Evolutionary conservation across 441 rosid species (phyloP).

Genomic region (Raphanus hybrid): DNA sequence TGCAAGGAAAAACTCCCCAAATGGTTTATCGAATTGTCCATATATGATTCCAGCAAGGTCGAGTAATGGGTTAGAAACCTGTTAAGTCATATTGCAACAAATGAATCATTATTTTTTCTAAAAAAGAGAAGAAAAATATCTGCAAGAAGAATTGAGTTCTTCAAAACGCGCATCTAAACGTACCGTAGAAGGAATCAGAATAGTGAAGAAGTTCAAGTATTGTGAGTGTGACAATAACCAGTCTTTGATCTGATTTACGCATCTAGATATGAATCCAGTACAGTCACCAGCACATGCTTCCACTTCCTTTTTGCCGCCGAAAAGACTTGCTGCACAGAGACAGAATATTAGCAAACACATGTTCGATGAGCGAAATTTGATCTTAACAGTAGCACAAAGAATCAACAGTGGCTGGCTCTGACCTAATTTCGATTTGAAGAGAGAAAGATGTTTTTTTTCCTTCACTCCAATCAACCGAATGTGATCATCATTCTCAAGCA

Average conservation of each 20-base stretch:
- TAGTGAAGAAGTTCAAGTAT: conserved; percentile 84
- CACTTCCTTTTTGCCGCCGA: conserved; percentile 73
- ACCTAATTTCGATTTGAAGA: too few species aligned
- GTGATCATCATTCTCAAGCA: too few species aligned
- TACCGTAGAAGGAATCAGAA: conserved; percentile 91
- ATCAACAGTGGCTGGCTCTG: too few species aligned
- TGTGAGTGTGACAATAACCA: conserved; percentile 82
- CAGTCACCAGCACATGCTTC: conserved; percentile 43
- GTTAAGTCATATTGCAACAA: conserved; percentile 13
- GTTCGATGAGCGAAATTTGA: too few species aligned
- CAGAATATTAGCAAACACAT: conserved; percentile 23
- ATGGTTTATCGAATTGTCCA: conserved; percentile 92
- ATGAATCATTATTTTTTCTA: background rate
- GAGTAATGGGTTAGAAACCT: conserved; percentile 97
- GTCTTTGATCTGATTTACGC: conserved; percentile 57
- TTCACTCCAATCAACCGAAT: too few species aligned
- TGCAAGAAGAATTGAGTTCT: background rate
- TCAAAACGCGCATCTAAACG: conserved; percentile 39
- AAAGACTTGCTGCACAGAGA: conserved; percentile 63
- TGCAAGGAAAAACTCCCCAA: conserved; percentile 89
- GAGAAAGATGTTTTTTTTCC: too few species aligned
- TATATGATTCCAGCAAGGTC: conserved; percentile 99
- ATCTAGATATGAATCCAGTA: conserved; percentile 54
- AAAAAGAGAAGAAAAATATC: background rate
- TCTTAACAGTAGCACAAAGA: too few species aligned